Evolutionary conservation across 2,329 filamentous ascomycete species (phyloP).

Genomic region (Diplocarpon rosae): DNA sequence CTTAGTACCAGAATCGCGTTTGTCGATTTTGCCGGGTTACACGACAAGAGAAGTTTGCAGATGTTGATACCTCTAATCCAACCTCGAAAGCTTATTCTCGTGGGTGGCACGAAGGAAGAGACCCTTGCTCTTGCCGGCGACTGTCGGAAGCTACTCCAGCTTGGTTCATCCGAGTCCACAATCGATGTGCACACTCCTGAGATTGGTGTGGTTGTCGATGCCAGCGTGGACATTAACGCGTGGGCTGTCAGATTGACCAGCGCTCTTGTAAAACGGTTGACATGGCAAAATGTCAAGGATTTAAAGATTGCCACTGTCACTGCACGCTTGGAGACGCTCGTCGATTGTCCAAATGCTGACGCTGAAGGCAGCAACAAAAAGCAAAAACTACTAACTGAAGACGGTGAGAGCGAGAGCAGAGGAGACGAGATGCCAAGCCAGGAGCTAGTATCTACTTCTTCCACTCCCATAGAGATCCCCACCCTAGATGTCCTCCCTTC

Average conservation of each 20-base stretch:
- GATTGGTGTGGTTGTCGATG: constrained; percentile 66
- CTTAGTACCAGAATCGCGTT: constrained; percentile 71
- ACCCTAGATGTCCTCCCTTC: constrained; percentile 40
- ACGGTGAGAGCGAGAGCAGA: constrained; percentile 31
- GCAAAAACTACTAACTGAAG: constrained; percentile 33
- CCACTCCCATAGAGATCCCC: constrained; percentile 7
- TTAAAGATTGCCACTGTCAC: constrained; percentile 89
- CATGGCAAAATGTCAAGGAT: constrained; percentile 89
- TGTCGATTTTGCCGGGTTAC: constrained; percentile 84
- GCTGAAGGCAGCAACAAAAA: constrained; percentile 35
- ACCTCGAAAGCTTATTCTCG: constrained; percentile 87
- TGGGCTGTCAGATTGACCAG: constrained; percentile 92
- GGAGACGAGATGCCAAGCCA: constrained; percentile 25
- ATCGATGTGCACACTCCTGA: constrained; percentile 71
- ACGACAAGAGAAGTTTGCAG: constrained; percentile 86
- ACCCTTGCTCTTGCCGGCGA: constrained; percentile 69
- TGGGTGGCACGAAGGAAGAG: constrained; percentile 69
- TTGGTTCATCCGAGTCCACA: constrained; percentile 34
- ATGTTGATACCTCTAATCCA: constrained; percentile 92
- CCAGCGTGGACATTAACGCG: constrained; percentile 93
- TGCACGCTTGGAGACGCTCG: constrained; percentile 51
- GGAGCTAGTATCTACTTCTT: constrained; percentile 14
- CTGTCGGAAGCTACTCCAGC: constrained; percentile 55
- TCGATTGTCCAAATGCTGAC: constrained; percentile 29
- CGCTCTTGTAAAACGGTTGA: constrained; percentile 70